phyloP scores from a whole-genome alignment of 305 asterid species.

The Fraxinus ornus region DNA sequence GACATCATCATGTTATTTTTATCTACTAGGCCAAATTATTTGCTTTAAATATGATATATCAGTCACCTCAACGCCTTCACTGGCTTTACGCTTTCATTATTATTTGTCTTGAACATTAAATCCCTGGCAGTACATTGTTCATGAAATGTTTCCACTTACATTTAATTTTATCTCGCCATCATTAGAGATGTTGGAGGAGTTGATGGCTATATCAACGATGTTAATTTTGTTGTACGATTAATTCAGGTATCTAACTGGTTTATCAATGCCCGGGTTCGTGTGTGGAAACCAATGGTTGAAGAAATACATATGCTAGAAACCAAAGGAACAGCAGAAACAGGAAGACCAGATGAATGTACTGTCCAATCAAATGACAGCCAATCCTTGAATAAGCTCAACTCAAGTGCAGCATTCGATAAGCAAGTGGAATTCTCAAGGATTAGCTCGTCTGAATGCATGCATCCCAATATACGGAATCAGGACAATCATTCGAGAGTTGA shows the following conservation, averaged over 20 bases:
- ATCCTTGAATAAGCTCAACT: slow-evolving; percentile 21
- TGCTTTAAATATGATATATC: not conserved
- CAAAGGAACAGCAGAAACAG: slow-evolving; percentile 38
- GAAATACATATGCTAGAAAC: slow-evolving; percentile 78
- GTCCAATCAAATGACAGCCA: slow-evolving; percentile 22
- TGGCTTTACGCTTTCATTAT: not conserved
- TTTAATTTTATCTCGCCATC: not conserved
- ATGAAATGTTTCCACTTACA: not conserved
- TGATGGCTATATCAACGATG: not conserved
- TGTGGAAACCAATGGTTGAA: slow-evolving; percentile 93
- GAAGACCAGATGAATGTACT: slow-evolving; percentile 20
- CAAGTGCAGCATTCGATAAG: slow-evolving; percentile 23
- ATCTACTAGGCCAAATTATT: not conserved
- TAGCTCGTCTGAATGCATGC: slow-evolving; percentile 14
- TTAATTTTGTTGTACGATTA: not conserved
- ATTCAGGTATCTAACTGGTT: slow-evolving; percentile 82
- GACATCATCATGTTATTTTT: not conserved
- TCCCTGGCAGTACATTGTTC: not conserved
- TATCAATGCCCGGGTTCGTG: slow-evolving; percentile 80
- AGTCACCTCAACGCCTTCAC: not conserved
- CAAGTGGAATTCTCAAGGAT: slow-evolving; percentile 21
- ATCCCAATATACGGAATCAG: slow-evolving; percentile 39
- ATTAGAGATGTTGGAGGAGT: not conserved
- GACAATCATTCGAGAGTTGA: slow-evolving; percentile 57
- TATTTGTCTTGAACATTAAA: not conserved